Base-by-base conservation (phyloP, 352 stramenopile species). In the Globisporangium perplexum region DNA sequence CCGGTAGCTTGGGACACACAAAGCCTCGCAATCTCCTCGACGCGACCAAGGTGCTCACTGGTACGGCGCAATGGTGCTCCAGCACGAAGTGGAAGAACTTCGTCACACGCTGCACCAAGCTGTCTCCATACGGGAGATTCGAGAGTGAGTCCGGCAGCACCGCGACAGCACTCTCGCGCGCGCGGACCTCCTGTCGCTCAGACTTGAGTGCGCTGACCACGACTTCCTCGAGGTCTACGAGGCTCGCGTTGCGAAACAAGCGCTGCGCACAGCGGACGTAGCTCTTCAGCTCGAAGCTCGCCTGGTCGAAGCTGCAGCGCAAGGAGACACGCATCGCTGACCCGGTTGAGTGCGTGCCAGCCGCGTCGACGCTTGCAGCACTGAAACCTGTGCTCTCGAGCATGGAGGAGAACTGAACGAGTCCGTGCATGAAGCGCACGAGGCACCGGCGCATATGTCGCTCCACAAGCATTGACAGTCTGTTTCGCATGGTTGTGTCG, bases 21-120 rank as follows among this genome's bases (percentile, higher is more conserved):
- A 55, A 55, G 30, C 48, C 31, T n/a, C 20, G 55, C 6, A 28
- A 15, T 31, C 47, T 39, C 33, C 31, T 41, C 7, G 47, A 61
- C 3, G 55, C 55, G 22, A 61, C 46, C n/a, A 60, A 30, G 0
- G 39, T 36, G 26, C 23, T 45, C 11, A 8, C n/a, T 54, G 54
- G 11, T 4, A 17, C 3, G 11, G 54, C 44, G 47, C 66, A 71
- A 28, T 63, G 60, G 8, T 17, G 52, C n/a, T 69, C 35, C 0
- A 74, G 36, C 49, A 71, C 59, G 10, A 42, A 39, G 2, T 23
- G 12, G 53, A 63, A 74, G 41, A 71, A 62, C 17, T 26, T 28
- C 10, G 50, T 24, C 41, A 69, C 18, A 7, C 62, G 58, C 23
- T 68, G 50, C 17, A 68, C 24, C 50, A 59, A 45, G 7, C 23